Evolutionary conservation across 139 green algal species (phyloP), one percentile per base, ranked within the genome.

Genomic region (Diplosphaera chodatii): DNA sequence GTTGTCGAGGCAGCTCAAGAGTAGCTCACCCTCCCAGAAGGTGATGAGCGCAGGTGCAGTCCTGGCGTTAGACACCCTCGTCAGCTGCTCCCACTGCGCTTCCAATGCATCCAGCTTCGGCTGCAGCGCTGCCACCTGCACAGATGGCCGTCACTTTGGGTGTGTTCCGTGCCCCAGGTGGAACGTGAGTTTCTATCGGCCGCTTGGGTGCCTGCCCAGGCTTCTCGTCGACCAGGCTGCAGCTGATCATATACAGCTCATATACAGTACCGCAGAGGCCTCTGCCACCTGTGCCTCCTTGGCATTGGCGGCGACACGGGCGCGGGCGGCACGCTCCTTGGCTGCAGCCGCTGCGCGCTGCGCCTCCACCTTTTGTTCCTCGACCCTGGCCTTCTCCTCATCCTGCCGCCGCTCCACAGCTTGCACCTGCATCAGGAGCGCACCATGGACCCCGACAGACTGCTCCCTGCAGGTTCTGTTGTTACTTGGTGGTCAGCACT

Each of bases 101-200:
- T 96, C 88, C 86, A 96, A 87, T 0, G 78, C 84, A 63, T 96
- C 86, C 31, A 96, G 84, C 83, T 93, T 77, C 71, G 80, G 89
- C 73, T 48, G 82, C 64, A 92, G 77, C 4, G 80, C 80, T 55
- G 82, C 79, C 72, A 82, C 48, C 67, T 32, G 33, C 37, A 28
- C 8, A n/a, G 37, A 33, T 27, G 30, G 29, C 33, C 34, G 37
- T 13, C 13, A n/a, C n/a, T n/a, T n/a, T n/a, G n/a, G n/a, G n/a
- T n/a, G n/a, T n/a, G n/a, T n/a, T n/a, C n/a, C n/a, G n/a, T n/a
- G n/a, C n/a, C n/a, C n/a, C n/a, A n/a, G n/a, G n/a, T n/a, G n/a
- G n/a, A n/a, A n/a, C n/a, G n/a, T n/a, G n/a, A n/a, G n/a, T n/a
- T n/a, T n/a, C n/a, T n/a, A n/a, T n/a, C n/a, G n/a, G n/a, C n/a